These are phyloP conservation scores for Globisporangium polare DNA, from an alignment of 352 stramenopile genomes.

Conservation along the genomic window DNA sequence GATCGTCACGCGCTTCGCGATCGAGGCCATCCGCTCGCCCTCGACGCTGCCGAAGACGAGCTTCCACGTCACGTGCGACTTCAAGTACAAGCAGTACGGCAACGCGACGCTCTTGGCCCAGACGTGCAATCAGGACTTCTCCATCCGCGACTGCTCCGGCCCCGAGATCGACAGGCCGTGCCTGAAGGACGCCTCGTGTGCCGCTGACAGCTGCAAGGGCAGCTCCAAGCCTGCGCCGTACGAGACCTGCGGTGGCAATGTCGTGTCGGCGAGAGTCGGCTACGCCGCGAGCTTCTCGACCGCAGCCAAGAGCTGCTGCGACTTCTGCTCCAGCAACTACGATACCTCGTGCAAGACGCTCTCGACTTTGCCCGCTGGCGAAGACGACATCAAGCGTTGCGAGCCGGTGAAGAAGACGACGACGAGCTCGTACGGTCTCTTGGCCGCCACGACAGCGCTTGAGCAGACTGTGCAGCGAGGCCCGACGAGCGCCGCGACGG, in stretches of 20 bases:
- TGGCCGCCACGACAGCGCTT: background rate
- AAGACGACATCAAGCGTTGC: slow-evolving; percentile 49
- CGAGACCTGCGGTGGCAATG: slow-evolving; percentile 44
- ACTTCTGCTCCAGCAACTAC: slow-evolving; percentile 28
- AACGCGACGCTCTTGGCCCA: slow-evolving; percentile 14
- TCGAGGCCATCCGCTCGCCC: slow-evolving; percentile 35
- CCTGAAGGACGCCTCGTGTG: slow-evolving; percentile 24
- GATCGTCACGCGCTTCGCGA: slow-evolving; percentile 46
- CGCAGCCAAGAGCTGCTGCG: slow-evolving; percentile 27
- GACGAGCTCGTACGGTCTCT: no score
- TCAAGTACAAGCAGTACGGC: slow-evolving; percentile 40
- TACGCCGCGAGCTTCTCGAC: background rate
- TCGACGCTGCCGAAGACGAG: slow-evolving; percentile 32
- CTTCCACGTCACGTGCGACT: slow-evolving; percentile 50
- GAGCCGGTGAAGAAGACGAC: slow-evolving; percentile 21
- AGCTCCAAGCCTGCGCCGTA: slow-evolving; percentile 27
- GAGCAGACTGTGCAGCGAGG: background rate
- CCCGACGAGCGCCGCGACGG: background rate
- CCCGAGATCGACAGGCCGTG: slow-evolving; percentile 39
- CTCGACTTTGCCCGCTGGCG: slow-evolving; percentile 27
- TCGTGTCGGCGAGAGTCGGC: slow-evolving; percentile 18
- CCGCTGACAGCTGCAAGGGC: slow-evolving; percentile 26
- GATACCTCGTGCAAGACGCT: slow-evolving; percentile 36
- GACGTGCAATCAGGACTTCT: slow-evolving; percentile 45
- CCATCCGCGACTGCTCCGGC: slow-evolving; percentile 52